phyloP scores from a whole-genome alignment of 305 asterid genomes.

The Solanum aculeatissimum region DNA sequence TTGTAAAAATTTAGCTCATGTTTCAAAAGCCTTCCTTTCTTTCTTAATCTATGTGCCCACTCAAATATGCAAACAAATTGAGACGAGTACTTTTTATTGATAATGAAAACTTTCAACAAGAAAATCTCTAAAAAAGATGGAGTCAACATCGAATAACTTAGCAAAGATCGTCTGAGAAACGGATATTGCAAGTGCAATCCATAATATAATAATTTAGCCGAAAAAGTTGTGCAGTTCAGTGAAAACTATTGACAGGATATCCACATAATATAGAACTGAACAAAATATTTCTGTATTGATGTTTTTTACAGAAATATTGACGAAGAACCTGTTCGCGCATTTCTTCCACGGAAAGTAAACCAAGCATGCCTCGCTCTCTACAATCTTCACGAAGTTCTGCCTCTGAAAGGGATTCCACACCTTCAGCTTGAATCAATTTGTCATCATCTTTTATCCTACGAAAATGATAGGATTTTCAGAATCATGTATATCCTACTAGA shows the following conservation, averaged over 20 bases:
- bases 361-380: slow-evolving; percentile 89
- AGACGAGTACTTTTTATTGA: background rate
- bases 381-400: slow-evolving; percentile 94
- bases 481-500: background rate
- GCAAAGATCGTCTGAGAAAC: background rate
- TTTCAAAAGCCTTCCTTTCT: background rate
- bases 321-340: slow-evolving; percentile 75
- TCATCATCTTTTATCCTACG: slow-evolving; percentile 67
- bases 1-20: background rate
- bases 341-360: slow-evolving; percentile 68
- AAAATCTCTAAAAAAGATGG: background rate
- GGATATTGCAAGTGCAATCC: background rate
- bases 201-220: background rate
- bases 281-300: background rate
- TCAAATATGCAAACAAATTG: background rate
- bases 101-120: background rate
- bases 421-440: slow-evolving; percentile 77
- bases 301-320: background rate
- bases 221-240: background rate
- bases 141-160: background rate
- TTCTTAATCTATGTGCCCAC: background rate
- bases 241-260: background rate
- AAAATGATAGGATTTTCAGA: background rate
- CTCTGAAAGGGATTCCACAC: slow-evolving; percentile 81
- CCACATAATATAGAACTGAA: background rate